These are phyloP conservation scores for Cladophialophora bantiana DNA, from an alignment of 2,329 filamentous ascomycete genomes.

Conservation along the genomic window DNA sequence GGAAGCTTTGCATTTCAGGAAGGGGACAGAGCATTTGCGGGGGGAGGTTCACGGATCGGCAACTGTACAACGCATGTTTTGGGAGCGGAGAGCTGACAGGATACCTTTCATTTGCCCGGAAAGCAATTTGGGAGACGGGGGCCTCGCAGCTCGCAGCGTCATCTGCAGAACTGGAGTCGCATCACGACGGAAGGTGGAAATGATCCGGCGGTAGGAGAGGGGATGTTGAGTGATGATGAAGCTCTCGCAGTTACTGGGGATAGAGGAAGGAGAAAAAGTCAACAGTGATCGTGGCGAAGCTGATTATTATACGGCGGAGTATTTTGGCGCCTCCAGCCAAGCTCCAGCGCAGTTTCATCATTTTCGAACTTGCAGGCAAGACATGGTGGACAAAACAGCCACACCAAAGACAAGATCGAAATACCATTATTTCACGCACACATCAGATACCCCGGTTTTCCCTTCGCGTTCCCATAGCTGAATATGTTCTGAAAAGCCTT, in stretches of 20 bases:
- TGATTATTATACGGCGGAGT: not conserved
- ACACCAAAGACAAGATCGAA: too few species aligned
- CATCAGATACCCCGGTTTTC: not conserved
- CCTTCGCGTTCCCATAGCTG: not conserved
- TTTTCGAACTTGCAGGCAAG: not conserved
- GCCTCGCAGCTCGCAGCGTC: not conserved
- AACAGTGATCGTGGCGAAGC: not conserved
- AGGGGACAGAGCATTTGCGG: slow-evolving; percentile 19
- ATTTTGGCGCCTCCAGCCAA: not conserved
- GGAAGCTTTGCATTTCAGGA: slow-evolving; percentile 11
- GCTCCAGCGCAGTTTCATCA: not conserved
- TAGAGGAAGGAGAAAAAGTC: not conserved
- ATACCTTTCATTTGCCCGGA: slow-evolving; percentile 15
- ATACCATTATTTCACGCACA: not conserved
- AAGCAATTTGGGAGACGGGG: not conserved
- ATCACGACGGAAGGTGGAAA: not conserved
- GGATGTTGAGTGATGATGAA: not conserved
- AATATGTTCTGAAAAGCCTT: not conserved
- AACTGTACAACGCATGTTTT: not conserved
- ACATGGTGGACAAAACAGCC: too few species aligned
- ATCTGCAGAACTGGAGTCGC: not conserved
- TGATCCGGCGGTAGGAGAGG: not conserved
- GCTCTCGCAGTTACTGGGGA: not conserved
- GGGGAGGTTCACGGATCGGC: slow-evolving; percentile 6
- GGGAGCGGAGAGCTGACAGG: slow-evolving; percentile 13